These are phyloP conservation scores for Urostyla sp. DNA, from an alignment of 73 alveolate genomes.

Conservation along the genomic window DNA sequence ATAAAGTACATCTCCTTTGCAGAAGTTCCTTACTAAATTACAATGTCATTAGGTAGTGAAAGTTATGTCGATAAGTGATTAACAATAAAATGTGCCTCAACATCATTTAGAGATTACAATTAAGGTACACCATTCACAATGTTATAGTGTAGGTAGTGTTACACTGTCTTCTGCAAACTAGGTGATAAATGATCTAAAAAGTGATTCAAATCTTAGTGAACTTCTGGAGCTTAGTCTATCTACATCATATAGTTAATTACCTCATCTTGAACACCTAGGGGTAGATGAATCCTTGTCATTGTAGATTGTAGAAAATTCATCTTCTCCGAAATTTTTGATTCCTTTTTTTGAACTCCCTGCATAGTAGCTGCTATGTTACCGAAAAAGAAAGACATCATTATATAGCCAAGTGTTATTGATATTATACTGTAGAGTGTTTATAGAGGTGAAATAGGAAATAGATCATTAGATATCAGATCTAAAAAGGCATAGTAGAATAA, in stretches of 20 bases:
- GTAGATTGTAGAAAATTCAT: background rate
- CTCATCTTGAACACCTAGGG: slow-evolving; percentile 22
- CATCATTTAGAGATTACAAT: slow-evolving; percentile 10
- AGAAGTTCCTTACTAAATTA: slow-evolving; percentile 10
- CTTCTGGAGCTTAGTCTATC: slow-evolving; percentile 54
- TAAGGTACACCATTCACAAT: background rate
- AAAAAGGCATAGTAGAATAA: slow-evolving; percentile 19
- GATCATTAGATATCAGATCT: slow-evolving; percentile 16
- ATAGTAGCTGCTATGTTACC: slow-evolving; percentile 42
- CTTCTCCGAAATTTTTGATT: slow-evolving; percentile 18
- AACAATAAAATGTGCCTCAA: slow-evolving; percentile 21
- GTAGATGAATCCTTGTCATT: slow-evolving; percentile 9
- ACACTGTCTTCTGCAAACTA: slow-evolving; percentile 2
- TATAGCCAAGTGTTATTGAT: background rate
- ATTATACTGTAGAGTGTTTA: slow-evolving; percentile 13
- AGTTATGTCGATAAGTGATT: background rate
- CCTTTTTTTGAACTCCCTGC: slow-evolving; percentile 18
- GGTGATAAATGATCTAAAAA: slow-evolving; percentile 27
- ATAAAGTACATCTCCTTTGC: slow-evolving; percentile 37
- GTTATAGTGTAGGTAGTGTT: slow-evolving; percentile 9
- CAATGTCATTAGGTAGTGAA: slow-evolving; percentile 5
- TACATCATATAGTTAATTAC: slow-evolving; percentile 34
- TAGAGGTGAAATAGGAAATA: background rate
- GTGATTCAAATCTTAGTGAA: background rate
- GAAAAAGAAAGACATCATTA: slow-evolving; percentile 10